Percentiles rank a stretch among this genome's conserved stretches.
These are phyloP conservation scores for Tolypocladium album DNA, from an alignment of 2,329 filamentous ascomycete genomes.

Conservation along the genomic window DNA sequence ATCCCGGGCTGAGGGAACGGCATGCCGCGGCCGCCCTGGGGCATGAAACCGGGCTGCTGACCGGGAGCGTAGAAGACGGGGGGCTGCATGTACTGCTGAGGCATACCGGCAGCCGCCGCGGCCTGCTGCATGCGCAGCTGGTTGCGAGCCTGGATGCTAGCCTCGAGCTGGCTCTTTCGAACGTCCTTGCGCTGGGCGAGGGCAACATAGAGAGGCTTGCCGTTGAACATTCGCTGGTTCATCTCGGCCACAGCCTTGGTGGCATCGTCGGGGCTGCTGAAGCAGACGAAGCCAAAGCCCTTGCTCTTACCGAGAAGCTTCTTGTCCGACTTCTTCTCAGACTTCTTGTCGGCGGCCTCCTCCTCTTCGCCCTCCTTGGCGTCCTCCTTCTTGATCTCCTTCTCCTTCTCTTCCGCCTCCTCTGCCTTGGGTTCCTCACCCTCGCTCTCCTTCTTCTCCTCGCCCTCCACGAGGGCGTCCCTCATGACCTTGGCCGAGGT, in stretches of 20 bases:
- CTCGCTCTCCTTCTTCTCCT: slow-evolving; percentile 43
- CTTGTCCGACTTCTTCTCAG: slow-evolving; percentile 47
- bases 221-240: slow-evolving; percentile 98
- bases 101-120: slow-evolving; percentile 80
- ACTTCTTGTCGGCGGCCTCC: slow-evolving; percentile 42
- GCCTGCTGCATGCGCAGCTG: slow-evolving; percentile 97
- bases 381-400: slow-evolving; percentile 36
- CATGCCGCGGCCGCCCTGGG: slow-evolving; percentile 53
- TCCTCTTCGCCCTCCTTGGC: slow-evolving; percentile 34
- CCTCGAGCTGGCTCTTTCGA: slow-evolving; percentile 97
- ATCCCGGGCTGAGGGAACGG: slow-evolving; percentile 55
- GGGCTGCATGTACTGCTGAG: slow-evolving; percentile 77
- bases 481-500: slow-evolving; percentile 99
- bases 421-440: slow-evolving; percentile 41
- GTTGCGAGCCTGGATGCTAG: slow-evolving; percentile 98
- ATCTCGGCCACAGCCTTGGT: slow-evolving; percentile 99
- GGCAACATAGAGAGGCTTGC: slow-evolving; percentile 95
- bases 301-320: slow-evolving; percentile 97
- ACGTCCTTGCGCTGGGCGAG: slow-evolving; percentile 99
- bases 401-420: slow-evolving; percentile 29
- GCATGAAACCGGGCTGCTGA: slow-evolving; percentile 62
- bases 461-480: slow-evolving; percentile 52
- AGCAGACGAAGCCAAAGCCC: slow-evolving; percentile 99
- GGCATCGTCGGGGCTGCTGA: slow-evolving; percentile 97
- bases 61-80: slow-evolving; percentile 88